These are phyloP conservation scores for Chondrus crispus DNA, from an alignment of 23 red algal species.

Conservation along the genomic window DNA sequence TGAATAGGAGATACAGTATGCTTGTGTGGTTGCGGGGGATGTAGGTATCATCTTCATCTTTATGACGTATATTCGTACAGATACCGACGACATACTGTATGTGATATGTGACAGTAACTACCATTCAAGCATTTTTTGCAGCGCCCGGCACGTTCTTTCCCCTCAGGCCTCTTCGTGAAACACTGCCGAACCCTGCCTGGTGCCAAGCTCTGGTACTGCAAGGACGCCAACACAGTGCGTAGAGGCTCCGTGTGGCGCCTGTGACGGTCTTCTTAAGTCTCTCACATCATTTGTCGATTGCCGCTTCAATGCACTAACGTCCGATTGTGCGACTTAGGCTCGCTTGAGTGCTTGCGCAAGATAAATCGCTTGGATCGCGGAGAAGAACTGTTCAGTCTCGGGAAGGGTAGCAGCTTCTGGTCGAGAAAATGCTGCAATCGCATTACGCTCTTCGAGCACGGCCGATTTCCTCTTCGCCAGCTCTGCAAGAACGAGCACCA, in stretches of 20 bases:
- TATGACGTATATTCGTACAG: conserved; percentile 6
- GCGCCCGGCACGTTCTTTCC: too few species aligned
- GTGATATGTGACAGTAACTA: conserved; percentile 9
- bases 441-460: background rate
- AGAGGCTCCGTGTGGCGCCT: too few species aligned
- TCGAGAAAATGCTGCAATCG: background rate
- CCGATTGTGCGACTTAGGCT: too few species aligned
- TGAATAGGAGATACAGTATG: background rate
- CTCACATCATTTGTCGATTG: too few species aligned
- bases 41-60: background rate
- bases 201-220: too few species aligned
- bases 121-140: too few species aligned
- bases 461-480: background rate
- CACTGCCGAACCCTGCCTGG: too few species aligned
- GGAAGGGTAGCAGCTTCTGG: background rate
- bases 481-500: background rate
- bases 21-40: conserved; percentile 4
- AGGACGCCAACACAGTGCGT: too few species aligned
- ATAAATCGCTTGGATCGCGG: background rate
- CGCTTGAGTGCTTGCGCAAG: conserved; percentile 1
- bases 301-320: too few species aligned
- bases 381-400: background rate
- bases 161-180: too few species aligned
- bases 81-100: background rate
- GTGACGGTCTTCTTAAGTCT: too few species aligned